Evolutionary conservation across 1,284 basidiomycete species (phyloP), one percentile per base, ranked within the genome.

Genomic region (Pascua sp.): DNA sequence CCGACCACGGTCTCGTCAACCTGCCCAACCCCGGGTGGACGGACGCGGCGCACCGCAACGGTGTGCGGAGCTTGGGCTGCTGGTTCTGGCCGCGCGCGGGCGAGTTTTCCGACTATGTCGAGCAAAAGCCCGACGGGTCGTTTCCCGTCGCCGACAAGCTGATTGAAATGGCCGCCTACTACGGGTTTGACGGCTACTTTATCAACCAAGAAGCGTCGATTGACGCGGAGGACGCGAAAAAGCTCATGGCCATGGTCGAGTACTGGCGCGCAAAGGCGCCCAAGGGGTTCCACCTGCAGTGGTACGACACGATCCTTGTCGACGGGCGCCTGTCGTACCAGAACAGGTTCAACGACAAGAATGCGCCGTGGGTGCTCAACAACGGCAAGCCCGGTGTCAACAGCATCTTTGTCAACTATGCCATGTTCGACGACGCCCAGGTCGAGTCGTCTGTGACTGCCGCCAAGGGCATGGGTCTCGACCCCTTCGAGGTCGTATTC

Each of bases 101-200:
- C 16, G 13, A 18, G 16, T 46, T 46, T 18, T 15, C 16, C 45
- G 45, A 46, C 45, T 46, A 46, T 18, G n/a, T 46, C 17, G 45
- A 46, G 45, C 45, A 46, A 18, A 12, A 13, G 16, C n/a, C 45
- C 17, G 45, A 46, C 17, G 45, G 45, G 16, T 46, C 45, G 16
- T 46, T 46, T 18, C 45, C 45, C 1, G 45, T 46, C 17, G 45
- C 24, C 10, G 45, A 46, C 45, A 46, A 46, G 45, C 45, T 46
- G 45, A 8, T 46, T 8, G 45, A 46, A 18, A 46, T 46, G n/a
- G 45, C 45, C 8, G 17, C 7, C n/a, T 46, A 46, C 45, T 46
- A 24, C 45, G 45, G 45, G 8, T 46, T 46, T 18, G 45, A 46
- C 24, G 45, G 45, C 45, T 46, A 46, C 45, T 46, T 46, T 18